A percentile compares a stretch with the other conserved stretches of the same genome.
Conservation (phyloP, 495 filamentous ascomycete genomes). For the Cryomyces minteri region DNA sequence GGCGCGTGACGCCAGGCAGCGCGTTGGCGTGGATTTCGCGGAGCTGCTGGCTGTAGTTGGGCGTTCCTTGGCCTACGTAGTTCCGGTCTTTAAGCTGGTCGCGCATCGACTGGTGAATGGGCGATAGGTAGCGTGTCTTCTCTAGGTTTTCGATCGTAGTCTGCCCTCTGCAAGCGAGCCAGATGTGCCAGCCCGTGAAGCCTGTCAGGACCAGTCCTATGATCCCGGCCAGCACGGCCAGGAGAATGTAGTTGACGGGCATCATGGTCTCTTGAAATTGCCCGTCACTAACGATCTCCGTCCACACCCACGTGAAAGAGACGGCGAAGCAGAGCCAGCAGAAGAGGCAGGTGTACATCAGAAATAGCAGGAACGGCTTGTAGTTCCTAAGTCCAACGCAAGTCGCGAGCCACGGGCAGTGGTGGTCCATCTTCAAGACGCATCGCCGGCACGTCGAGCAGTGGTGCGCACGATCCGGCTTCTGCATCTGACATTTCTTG, state of each 20-base stretch:
- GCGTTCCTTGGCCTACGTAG: conserved; percentile 27
- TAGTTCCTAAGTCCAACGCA: conserved; percentile 90
- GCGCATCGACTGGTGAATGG: conserved; percentile 50
- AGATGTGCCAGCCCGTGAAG: conserved; percentile 87
- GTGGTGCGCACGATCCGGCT: conserved; percentile 93
- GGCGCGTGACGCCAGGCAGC: conserved; percentile 58
- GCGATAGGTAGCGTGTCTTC: conserved; percentile 79
- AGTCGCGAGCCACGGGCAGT: conserved; percentile 94
- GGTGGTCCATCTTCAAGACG: conserved; percentile 98
- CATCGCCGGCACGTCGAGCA: conserved; percentile 85
- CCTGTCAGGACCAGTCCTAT: conserved; percentile 76
- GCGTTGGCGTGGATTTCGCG: conserved; percentile 68
- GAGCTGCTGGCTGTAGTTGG: conserved; percentile 56
- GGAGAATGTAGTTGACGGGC: conserved; percentile 78
- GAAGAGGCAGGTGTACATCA: conserved; percentile 79
- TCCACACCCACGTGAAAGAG: conserved; percentile 60
- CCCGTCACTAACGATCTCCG: conserved; percentile 51
- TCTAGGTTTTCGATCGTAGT: conserved; percentile 94
- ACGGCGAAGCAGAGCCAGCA: conserved; percentile 64
- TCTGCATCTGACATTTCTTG: conserved; percentile 88
- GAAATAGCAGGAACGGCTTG: conserved; percentile 85
- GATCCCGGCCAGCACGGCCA: conserved; percentile 73
- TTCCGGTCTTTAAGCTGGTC: conserved; percentile 18
- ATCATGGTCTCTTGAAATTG: conserved; percentile 46
- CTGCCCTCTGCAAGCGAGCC: conserved; percentile 54